These are phyloP conservation scores for Penicillium sp. DNA, from an alignment of 2,329 filamentous ascomycete species.

Conservation along the genomic window DNA sequence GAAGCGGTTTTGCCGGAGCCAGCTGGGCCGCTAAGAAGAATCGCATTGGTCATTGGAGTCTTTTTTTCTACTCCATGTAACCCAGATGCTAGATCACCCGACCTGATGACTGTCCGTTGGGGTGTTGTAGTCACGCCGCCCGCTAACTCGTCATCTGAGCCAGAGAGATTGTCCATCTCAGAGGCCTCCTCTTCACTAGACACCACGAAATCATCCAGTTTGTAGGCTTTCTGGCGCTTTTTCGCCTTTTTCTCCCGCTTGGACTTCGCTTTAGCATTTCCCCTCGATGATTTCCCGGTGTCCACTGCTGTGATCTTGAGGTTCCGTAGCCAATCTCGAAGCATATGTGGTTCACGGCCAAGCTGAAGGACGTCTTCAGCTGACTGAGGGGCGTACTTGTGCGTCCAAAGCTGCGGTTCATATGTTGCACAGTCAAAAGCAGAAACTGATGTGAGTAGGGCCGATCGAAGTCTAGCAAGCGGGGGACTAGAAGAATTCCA, in stretches of 20 bases:
- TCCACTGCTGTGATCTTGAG: slow-evolving; percentile 76
- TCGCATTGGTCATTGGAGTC: slow-evolving; percentile 63
- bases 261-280: slow-evolving; percentile 26
- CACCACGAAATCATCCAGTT: slow-evolving; percentile 76
- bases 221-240: slow-evolving; percentile 67
- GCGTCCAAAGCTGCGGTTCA: slow-evolving; percentile 70
- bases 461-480: slow-evolving; percentile 58
- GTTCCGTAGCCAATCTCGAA: slow-evolving; percentile 77
- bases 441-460: slow-evolving; percentile 62
- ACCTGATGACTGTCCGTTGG: slow-evolving; percentile 43
- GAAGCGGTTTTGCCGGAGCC: slow-evolving; percentile 93
- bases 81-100: slow-evolving; percentile 36
- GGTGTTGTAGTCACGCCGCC: slow-evolving; percentile 37
- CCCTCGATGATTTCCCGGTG: slow-evolving; percentile 48
- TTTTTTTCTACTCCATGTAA: slow-evolving; percentile 40
- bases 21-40: slow-evolving; percentile 84
- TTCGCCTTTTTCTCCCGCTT: slow-evolving; percentile 34
- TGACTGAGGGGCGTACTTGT: slow-evolving; percentile 76
- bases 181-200: slow-evolving; percentile 72
- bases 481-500: slow-evolving; percentile 52
- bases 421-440: slow-evolving; percentile 78
- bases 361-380: slow-evolving; percentile 73
- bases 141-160: slow-evolving; percentile 54
- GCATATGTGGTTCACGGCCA: slow-evolving; percentile 65
- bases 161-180: slow-evolving; percentile 67